Evolutionary conservation across 202 grass and related monocot species (phyloP), one percentile per base, ranked within the genome.

Genomic region (Saccharum hybrid): DNA sequence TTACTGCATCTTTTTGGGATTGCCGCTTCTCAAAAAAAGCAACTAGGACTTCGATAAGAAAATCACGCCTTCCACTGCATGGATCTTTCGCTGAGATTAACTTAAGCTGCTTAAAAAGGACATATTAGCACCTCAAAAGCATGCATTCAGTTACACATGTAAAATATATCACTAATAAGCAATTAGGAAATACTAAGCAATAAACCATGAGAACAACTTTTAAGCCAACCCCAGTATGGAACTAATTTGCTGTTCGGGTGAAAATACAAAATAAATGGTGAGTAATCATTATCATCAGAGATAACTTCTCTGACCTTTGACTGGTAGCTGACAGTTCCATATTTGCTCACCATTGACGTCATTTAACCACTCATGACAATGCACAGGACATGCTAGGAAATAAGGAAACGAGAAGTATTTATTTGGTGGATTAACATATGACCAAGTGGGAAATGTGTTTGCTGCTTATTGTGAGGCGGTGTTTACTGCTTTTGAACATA

Each of bases 1-100:
- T 99, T 84, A 99, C 94, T 45, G 96, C 96, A 69, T 99, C 96
- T 80, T 94, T 99, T 87, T 99, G 96, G 52, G 93, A 99, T 86
- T 96, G 96, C 7, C 91, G 83, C 66, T 99, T 99, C 79, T 94
- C 91, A 65, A 99, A 99, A 87, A 85, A 99, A 36, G 96, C 94
- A 83, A 99, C 86, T 63, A 99, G 54, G 49, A 96, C 91, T 82
- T 99, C 96, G 43, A 94, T 88, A 60, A 99, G 96, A 56, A 99
- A 99, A 90, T 96, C 96, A 48, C 88, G 89, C 74, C 91, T 92
- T 82, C 69, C 88, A 76, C 81, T 91, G 72, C 86, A 96, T 79
- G 89, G 88, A 46, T 99, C 93, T 39, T 92, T 85, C 81, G 85
- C 88, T 46, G 93, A 96, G 76, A 99, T 94, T 93, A 99, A 86